Evolutionary conservation across 139 green algal species (phyloP), one percentile per base, ranked within the genome.

Genomic region (Chlorokybus atmophyticus): DNA sequence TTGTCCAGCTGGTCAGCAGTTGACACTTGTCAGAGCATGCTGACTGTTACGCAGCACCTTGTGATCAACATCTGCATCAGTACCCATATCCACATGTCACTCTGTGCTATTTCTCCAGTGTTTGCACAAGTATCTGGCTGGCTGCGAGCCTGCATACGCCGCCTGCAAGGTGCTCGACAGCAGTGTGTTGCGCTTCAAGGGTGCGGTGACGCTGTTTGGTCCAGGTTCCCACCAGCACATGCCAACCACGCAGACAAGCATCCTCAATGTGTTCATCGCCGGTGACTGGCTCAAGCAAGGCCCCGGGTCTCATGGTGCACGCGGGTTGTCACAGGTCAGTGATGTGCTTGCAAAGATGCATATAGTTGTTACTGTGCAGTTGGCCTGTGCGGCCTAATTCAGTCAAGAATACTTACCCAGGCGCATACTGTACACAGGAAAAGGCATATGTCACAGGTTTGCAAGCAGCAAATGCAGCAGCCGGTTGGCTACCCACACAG

Each of bases 371-470:
- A 60, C 44, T n/a, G 57, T 31, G 44, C 23, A 50, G 26, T 3
- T 27, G 31, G 47, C 38, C 17, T 44, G 14, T 44, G 38, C 38
- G 38, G 38, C 14, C 14, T 44, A 17, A 44, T 23, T 44, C 57
- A 8, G 57, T 6, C n/a, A 65, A 60, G 14, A 14, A 17, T 23
- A 14, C 14, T 14, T 23, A 19, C 38, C 5, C 32, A 62, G 40
- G 41, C 24, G 21, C 56, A 59, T 3, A 47, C n/a, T 17, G 14
- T 17, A 17, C 17, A 17, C 56, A 64, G 30, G 64, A 72, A 23
- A 62, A 63, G 27, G 56, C 64, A 23, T 64, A 32, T 3, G 64
- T 72, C 3, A 72, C 64, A 14, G 64, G 64, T 19, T 23, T 72
- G 4, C 2, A 29, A 7, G 64, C 64, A 28, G 64, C 44, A 2